Conservation (phyloP, 2,329 filamentous ascomycete genomes). For the Cadophora sp. region DNA sequence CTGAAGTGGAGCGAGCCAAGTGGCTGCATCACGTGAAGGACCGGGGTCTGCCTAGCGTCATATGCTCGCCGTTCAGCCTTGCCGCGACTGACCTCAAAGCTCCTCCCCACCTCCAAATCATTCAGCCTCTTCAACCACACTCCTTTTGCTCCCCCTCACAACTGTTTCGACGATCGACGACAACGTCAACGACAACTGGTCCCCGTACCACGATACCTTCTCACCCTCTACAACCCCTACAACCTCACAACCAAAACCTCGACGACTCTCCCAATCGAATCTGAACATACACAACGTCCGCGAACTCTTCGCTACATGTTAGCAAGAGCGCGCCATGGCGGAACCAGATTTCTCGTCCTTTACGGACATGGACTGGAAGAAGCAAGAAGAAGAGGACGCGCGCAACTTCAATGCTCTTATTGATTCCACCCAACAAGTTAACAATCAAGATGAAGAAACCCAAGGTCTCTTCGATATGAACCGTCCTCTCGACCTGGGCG, state of each 20-base stretch:
- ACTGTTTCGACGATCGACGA: conserved; percentile 2
- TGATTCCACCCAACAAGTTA: background rate
- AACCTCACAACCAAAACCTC: background rate
- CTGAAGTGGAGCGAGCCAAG: background rate
- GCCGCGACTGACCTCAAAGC: background rate
- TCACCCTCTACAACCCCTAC: background rate
- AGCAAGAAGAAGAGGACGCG: conserved; percentile 57
- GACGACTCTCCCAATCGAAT: background rate
- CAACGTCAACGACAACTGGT: background rate
- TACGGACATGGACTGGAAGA: conserved; percentile 48
- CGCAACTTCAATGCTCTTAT: conserved; percentile 48
- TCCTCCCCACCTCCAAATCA: background rate
- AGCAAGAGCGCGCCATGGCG: conserved; percentile 28
- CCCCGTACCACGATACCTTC: background rate
- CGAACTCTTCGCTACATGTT: conserved; percentile 16
- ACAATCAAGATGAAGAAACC: conserved; percentile 37
- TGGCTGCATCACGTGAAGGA: background rate
- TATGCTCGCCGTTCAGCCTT: conserved; percentile 12
- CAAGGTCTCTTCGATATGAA: conserved; percentile 51
- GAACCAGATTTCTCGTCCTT: conserved; percentile 26
- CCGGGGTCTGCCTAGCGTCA: background rate
- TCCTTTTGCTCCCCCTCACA: conserved; percentile 2
- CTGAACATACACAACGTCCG: conserved; percentile 1
- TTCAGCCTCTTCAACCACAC: background rate
- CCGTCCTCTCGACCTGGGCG: conserved; percentile 64